Evolutionary conservation across 2,329 filamentous ascomycete species (phyloP), one percentile per base, ranked within the genome.

Genomic region (Diaporthe citri): DNA sequence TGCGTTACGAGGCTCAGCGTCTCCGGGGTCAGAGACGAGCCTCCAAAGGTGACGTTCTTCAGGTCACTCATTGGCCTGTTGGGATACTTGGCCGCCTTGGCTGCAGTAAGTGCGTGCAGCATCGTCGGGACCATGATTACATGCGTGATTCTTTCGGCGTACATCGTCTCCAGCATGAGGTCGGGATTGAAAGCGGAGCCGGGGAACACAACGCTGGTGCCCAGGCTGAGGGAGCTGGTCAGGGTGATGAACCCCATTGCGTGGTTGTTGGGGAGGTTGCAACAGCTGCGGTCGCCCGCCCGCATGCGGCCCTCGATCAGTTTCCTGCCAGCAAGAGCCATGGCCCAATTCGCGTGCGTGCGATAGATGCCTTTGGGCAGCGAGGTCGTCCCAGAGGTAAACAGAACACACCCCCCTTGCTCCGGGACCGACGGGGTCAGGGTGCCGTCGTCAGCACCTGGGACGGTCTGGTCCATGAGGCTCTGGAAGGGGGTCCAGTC

Each of bases 291-390:
- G 41, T 57, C 52, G 10, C 72, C 72, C 2, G 39, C 15, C 9
- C 1, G 12, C 25, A 70, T 41, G 7, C 2, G 2, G 4, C 72
- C 72, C 3, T 60, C 28, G 22, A 64, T 4, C 17, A n/a, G 1
- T 17, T 4, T 56, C 41, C 31, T 41, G 20, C 34, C 70, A 0
- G 39, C 34, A 6, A 52, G 36, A 0, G 70, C 57, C n/a, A 20
- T 17, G 15, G 62, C 51, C 51, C 51, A 59, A 9, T 3, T 51
- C 13, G 52, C 9, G 20, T 69, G 28, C 25, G 34, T 2, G 41
- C 41, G 72, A 8, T 31, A 74, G 6, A 74, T 69, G 39, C 72
- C 72, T 51, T 74, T 74, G 43, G 72, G 72, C 52, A 74, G 62
- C 10, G 62, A 60, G 4, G 72, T 74, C 9, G 72, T 74, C 22